These are phyloP conservation scores for Rhizopogon vesiculosus DNA, from an alignment of 768 basidiomycete genomes.

Conservation along the genomic window DNA sequence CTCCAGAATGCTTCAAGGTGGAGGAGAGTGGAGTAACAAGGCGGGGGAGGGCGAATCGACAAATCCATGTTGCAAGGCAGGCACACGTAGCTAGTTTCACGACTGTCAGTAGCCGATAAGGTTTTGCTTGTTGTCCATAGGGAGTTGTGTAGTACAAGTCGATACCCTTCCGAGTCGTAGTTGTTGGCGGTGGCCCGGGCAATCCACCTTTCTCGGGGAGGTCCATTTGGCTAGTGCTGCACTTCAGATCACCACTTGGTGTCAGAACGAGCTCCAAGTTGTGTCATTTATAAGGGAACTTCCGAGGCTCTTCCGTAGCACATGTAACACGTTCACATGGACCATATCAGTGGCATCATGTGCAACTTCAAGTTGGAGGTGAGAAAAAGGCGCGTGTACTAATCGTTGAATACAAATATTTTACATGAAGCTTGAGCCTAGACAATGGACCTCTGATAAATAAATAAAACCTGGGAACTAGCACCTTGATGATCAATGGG, in stretches of 20 bases:
- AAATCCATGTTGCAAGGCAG: slow-evolving; percentile 14
- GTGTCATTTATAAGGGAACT: too few relatives aligned
- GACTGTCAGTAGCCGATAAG: slow-evolving; percentile 3
- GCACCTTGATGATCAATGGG: not conserved
- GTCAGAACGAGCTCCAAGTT: too few relatives aligned
- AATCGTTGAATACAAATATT: too few relatives aligned
- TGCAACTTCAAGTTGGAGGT: too few relatives aligned
- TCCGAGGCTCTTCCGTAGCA: too few relatives aligned
- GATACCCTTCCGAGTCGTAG: not conserved
- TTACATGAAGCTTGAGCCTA: too few relatives aligned
- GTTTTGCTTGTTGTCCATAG: not conserved
- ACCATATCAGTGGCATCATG: too few relatives aligned
- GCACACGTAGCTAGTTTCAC: slow-evolving; percentile 17
- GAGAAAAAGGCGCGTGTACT: too few relatives aligned
- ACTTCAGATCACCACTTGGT: too few relatives aligned
- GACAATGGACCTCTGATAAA: not conserved
- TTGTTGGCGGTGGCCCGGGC: not conserved
- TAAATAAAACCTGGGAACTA: not conserved
- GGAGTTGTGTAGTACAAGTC: not conserved
- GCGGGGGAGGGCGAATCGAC: slow-evolving; percentile 5
- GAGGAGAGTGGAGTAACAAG: not conserved
- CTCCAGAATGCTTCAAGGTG: slow-evolving; percentile 1
- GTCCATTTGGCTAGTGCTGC: too few relatives aligned
- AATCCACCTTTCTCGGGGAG: not conserved
- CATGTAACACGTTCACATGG: too few relatives aligned